These are phyloP conservation scores for Euryodendron excelsum DNA, from an alignment of 148 eudicot genomes.

Conservation along the genomic window DNA sequence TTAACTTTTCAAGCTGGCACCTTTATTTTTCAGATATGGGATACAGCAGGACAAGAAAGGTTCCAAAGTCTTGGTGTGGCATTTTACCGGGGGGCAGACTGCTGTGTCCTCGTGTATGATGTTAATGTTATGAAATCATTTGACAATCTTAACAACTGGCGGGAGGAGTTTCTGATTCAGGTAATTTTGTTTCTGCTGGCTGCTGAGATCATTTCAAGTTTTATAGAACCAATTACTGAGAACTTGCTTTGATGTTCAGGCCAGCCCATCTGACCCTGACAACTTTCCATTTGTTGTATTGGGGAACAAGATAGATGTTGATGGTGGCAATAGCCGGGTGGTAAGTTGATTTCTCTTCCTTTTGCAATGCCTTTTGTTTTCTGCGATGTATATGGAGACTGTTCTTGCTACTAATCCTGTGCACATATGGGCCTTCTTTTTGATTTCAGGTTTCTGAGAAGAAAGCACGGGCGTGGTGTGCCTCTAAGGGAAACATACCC, in stretches of 20 bases:
- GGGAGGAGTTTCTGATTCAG: constrained; percentile 78
- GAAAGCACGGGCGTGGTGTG: constrained; percentile 76
- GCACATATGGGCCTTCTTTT: background rate
- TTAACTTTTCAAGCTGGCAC: background rate
- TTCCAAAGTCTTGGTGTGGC: constrained; percentile 89
- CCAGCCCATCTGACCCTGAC: constrained; percentile 79
- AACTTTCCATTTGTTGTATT: constrained; percentile 80
- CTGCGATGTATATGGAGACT: background rate
- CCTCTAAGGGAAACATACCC: constrained; percentile 69
- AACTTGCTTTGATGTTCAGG: constrained; percentile 45
- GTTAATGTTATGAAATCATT: constrained; percentile 79
- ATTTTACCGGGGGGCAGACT: constrained; percentile 83
- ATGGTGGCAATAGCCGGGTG: constrained; percentile 84
- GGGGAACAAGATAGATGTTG: constrained; percentile 78
- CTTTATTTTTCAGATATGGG: constrained; percentile 60
- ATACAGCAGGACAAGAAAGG: constrained; percentile 89
- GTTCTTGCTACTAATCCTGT: background rate
- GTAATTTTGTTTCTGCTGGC: constrained; percentile 25
- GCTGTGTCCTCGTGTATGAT: constrained; percentile 77
- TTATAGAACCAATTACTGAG: background rate
- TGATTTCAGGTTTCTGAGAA: constrained; percentile 54
- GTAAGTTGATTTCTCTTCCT: constrained; percentile 32
- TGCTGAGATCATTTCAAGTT: background rate
- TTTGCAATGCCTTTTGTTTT: background rate
- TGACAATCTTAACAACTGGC: constrained; percentile 72